Conservation (phyloP, 2,329 filamentous ascomycete genomes). For the Pestalotiopsis sp. region DNA sequence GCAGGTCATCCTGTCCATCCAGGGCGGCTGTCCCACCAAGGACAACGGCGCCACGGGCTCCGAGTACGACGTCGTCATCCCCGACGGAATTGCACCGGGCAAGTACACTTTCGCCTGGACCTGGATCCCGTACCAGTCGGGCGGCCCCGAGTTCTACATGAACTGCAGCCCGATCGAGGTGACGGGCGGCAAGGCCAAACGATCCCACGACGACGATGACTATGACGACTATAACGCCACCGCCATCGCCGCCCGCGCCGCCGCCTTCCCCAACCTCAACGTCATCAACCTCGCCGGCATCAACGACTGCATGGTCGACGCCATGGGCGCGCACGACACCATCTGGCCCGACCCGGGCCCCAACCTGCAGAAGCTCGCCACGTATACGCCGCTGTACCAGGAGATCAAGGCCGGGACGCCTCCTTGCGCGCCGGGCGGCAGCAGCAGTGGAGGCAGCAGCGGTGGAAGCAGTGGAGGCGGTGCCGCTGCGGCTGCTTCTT, state of each 20-base stretch:
- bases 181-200: slow-evolving; percentile 34
- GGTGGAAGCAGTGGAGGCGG: slow-evolving; percentile 1
- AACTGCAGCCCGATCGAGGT: slow-evolving; percentile 71
- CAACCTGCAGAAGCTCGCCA: slow-evolving; percentile 46
- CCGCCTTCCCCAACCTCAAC: slow-evolving; percentile 67
- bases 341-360: slow-evolving; percentile 66
- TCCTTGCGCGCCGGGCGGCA: neutral
- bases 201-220: slow-evolving; percentile 4
- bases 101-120: slow-evolving; percentile 73
- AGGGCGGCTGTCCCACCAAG: slow-evolving; percentile 67
- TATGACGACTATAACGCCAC: slow-evolving; percentile 18
- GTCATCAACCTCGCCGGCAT: slow-evolving; percentile 62
- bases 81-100: slow-evolving; percentile 61
- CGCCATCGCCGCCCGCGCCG: slow-evolving; percentile 41
- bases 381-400: slow-evolving; percentile 23
- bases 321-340: slow-evolving; percentile 53
- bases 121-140: slow-evolving; percentile 71
- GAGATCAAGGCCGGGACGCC: neutral
- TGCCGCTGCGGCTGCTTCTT: neutral
- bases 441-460: slow-evolving; percentile 20
- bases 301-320: slow-evolving; percentile 58
- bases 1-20: slow-evolving; percentile 72
- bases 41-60: slow-evolving; percentile 40
- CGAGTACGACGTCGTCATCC: slow-evolving; percentile 62
- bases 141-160: slow-evolving; percentile 64